These are phyloP conservation scores for Raffaelea arxii DNA, from an alignment of 2,329 filamentous ascomycete genomes.

Conservation along the genomic window DNA sequence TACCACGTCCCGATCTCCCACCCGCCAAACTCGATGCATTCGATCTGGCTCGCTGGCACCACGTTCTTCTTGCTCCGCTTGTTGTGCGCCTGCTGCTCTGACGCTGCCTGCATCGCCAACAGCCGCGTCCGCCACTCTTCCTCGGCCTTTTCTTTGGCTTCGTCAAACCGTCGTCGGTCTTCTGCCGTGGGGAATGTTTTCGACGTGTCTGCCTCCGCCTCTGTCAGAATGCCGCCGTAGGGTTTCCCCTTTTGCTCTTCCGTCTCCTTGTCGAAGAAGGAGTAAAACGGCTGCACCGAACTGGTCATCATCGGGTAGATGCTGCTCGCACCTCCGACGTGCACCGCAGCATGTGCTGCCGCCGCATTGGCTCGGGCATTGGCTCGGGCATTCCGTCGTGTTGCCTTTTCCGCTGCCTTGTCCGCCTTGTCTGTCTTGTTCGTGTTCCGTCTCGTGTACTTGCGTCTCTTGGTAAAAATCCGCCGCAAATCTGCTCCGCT, in stretches of 20 bases:
- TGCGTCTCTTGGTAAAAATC: constrained; percentile 49
- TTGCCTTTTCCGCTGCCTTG: constrained; percentile 21
- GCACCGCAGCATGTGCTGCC: constrained; percentile 13
- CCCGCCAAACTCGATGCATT: constrained; percentile 95
- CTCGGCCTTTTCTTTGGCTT: constrained; percentile 82
- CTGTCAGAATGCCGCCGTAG: constrained; percentile 85
- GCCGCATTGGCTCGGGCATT: constrained; percentile 23
- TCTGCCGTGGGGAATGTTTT: constrained; percentile 72
- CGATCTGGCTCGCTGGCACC: constrained; percentile 91
- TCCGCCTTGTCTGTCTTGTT: no score
- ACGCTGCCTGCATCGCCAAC: constrained; percentile 54
- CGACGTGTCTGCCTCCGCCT: constrained; percentile 82
- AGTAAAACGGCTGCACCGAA: constrained; percentile 70
- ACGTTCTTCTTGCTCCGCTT: constrained; percentile 64
- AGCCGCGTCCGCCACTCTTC: constrained; percentile 73
- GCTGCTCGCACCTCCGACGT: constrained; percentile 16
- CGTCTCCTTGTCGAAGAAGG: constrained; percentile 78
- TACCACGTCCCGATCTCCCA: constrained; percentile 99
- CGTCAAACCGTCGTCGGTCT: constrained; percentile 80
- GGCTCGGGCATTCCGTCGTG: constrained; percentile 24
- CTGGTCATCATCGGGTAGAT: constrained; percentile 4
- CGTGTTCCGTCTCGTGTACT: constrained; percentile 39
- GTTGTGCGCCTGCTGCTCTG: constrained; percentile 49
- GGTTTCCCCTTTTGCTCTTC: constrained; percentile 89
- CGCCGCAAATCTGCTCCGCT: constrained; percentile 48